Evolutionary conservation across 345 rosid species (phyloP), one percentile per base, ranked within the genome.

Genomic region (Ailanthus altissimus): DNA sequence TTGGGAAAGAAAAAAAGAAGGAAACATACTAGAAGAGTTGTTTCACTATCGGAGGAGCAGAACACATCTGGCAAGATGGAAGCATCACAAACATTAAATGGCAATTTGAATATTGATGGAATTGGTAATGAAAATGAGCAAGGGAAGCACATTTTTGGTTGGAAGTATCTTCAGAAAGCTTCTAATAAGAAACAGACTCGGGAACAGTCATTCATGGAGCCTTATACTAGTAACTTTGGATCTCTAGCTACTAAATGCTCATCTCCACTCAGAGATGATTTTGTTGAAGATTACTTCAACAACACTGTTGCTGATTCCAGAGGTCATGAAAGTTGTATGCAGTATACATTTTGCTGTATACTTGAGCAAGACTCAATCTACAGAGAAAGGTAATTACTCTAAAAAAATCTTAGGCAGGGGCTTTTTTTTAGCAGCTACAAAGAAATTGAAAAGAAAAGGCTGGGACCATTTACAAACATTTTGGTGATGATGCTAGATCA

Each of bases 211-310:
- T 46, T 38, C 36, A 25, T 42, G 51, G 57, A 45, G 21, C 58
- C 81, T 40, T 66, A 6, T 64, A 56, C 51, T 72, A 78, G 73
- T 77, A 69, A 75, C 63, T 58, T 66, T 70, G 84, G 46, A 28
- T 74, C 88, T 46, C 72, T 70, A 60, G 67, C 70, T 65, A 83
- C 70, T 65, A 83, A 79, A 69, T 69, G 77, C 78, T 83, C 83
- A 10, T 79, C 59, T 84, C 73, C 57, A 21, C 82, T 59, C 68
- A 80, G 49, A 32, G 89, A 82, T 82, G 87, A 82, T 84, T 87
- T 91, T 85, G 83, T 96, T 56, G 92, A 83, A 77, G 83, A 82
- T 75, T 91, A 87, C 77, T 90, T 88, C 80, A 83, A 85, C 74
- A 72, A 78, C 40, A 81, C 83, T 73, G 79, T 91, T 80, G 91